Evolutionary conservation across 768 basidiomycete species (phyloP).

Genomic region (Pulveroboletus sp.): DNA sequence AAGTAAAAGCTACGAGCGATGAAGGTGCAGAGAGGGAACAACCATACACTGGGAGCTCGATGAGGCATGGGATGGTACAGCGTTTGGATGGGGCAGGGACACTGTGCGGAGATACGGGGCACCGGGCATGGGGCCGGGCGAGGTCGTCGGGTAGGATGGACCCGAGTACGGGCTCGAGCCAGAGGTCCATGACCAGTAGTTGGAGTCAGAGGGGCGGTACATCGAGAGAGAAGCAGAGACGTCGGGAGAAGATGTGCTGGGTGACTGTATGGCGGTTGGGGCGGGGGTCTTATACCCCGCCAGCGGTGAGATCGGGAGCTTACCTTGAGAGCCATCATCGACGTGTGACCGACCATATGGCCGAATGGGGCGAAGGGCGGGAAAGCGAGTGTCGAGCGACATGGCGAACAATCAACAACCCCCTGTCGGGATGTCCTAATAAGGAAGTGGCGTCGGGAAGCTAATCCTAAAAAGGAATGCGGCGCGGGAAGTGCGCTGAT

Average conservation of each 20-base stretch:
- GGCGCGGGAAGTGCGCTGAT: slow-evolving; percentile 21
- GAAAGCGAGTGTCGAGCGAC: slow-evolving; percentile 22
- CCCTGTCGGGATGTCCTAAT: slow-evolving; percentile 18
- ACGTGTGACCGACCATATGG: slow-evolving; percentile 13
- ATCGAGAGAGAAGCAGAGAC: slow-evolving; percentile 14
- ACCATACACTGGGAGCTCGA: slow-evolving; percentile 18
- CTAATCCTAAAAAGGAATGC: slow-evolving; percentile 11
- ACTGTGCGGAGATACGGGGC: slow-evolving; percentile 27
- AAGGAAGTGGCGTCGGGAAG: slow-evolving; percentile 18
- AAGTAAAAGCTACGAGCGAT: background rate
- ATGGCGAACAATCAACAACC: slow-evolving; percentile 10
- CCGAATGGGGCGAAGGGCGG: slow-evolving; percentile 21
- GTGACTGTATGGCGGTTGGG: slow-evolving; percentile 14
- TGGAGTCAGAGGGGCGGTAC: slow-evolving; percentile 16
- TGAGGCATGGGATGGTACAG: slow-evolving; percentile 16
- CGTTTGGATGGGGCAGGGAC: slow-evolving; percentile 30
- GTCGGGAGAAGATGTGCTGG: slow-evolving; percentile 11
- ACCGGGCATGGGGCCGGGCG: slow-evolving; percentile 20
- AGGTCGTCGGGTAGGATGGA: slow-evolving; percentile 11
- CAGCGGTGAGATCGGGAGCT: slow-evolving; percentile 16
- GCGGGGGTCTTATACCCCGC: slow-evolving; percentile 27
- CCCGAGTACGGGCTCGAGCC: slow-evolving; percentile 1
- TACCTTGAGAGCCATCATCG: slow-evolving; percentile 6
- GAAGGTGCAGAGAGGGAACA: background rate
- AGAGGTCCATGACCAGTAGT: slow-evolving; percentile 22